Conservation (phyloP, 1,284 basidiomycete species). For the Leccinum pallidistipes region DNA sequence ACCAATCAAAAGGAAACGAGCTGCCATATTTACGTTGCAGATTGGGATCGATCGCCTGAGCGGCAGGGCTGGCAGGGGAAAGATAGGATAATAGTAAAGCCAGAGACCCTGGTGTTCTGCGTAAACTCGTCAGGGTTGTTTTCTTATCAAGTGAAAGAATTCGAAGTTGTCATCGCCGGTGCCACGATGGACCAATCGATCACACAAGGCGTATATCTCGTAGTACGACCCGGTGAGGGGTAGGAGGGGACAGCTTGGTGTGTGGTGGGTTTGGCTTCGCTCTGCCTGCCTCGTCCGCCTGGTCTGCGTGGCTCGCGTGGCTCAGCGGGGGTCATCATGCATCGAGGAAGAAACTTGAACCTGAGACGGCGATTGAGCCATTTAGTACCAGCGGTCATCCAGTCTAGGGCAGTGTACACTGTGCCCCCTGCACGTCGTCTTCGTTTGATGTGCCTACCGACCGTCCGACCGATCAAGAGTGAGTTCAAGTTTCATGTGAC, state of each 20-base stretch:
- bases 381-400: not conserved
- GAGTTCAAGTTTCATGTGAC: not conserved
- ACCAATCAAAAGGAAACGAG: not conserved
- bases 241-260: not conserved
- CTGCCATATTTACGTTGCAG: not conserved
- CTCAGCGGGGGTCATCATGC: not conserved
- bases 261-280: not conserved
- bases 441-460: not conserved
- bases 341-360: not conserved
- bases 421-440: not conserved
- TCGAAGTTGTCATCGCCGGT: not conserved
- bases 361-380: not conserved
- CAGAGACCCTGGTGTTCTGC: not conserved
- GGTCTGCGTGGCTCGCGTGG: not conserved
- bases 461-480: not conserved
- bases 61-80: not conserved
- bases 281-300: not conserved
- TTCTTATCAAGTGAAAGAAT: not conserved
- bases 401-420: not conserved
- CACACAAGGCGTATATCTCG: not conserved
- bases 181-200: not conserved
- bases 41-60: not conserved
- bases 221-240: not conserved
- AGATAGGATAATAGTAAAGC: not conserved
- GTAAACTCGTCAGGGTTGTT: not conserved